A percentile compares a stretch with the other conserved stretches of the same genome.
These are phyloP conservation scores for Reticulascus tulasneorum DNA, from an alignment of 2,329 filamentous ascomycete genomes.

Conservation along the genomic window DNA sequence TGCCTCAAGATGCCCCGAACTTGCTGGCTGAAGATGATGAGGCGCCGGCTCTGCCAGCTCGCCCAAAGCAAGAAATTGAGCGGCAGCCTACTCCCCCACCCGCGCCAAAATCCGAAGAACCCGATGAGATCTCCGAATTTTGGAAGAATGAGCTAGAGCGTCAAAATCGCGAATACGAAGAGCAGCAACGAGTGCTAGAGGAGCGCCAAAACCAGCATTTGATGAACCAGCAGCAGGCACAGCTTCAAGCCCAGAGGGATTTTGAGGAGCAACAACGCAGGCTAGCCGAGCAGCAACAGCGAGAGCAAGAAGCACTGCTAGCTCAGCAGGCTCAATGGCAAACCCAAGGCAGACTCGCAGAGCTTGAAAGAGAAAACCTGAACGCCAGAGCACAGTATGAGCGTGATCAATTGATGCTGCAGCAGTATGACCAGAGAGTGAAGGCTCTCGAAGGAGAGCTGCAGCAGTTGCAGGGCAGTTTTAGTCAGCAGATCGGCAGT, in stretches of 20 bases:
- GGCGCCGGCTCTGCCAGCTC: slow-evolving; percentile 74
- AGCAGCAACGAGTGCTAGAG: slow-evolving; percentile 84
- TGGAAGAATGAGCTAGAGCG: slow-evolving; percentile 92
- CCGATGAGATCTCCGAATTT: slow-evolving; percentile 94
- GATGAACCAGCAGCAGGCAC: slow-evolving; percentile 74
- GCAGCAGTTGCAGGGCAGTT: slow-evolving; percentile 73
- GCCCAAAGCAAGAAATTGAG: slow-evolving; percentile 73
- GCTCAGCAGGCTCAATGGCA: slow-evolving; percentile 89
- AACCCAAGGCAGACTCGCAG: slow-evolving; percentile 91
- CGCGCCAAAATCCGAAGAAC: slow-evolving; percentile 68
- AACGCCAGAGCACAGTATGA: slow-evolving; percentile 94
- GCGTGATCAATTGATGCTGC: slow-evolving; percentile 92
- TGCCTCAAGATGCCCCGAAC: slow-evolving; percentile 90
- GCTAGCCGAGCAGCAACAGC: slow-evolving; percentile 81
- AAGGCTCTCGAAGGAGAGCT: slow-evolving; percentile 90
- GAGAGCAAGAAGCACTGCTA: slow-evolving; percentile 86
- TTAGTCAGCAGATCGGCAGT: slow-evolving; percentile 78
- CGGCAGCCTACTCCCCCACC: slow-evolving; percentile 65
- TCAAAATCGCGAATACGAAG: slow-evolving; percentile 92
- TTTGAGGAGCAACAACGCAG: slow-evolving; percentile 93
- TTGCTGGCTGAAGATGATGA: slow-evolving; percentile 81
- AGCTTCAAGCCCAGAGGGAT: slow-evolving; percentile 83
- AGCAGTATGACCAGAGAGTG: slow-evolving; percentile 93
- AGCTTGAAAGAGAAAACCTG: slow-evolving; percentile 91
- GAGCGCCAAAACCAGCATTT: slow-evolving; percentile 82